Percentiles rank a stretch among this genome's conserved stretches.
phyloP scores from a whole-genome alignment of 164 flowering plant species.

The Berberis vulgaris region DNA sequence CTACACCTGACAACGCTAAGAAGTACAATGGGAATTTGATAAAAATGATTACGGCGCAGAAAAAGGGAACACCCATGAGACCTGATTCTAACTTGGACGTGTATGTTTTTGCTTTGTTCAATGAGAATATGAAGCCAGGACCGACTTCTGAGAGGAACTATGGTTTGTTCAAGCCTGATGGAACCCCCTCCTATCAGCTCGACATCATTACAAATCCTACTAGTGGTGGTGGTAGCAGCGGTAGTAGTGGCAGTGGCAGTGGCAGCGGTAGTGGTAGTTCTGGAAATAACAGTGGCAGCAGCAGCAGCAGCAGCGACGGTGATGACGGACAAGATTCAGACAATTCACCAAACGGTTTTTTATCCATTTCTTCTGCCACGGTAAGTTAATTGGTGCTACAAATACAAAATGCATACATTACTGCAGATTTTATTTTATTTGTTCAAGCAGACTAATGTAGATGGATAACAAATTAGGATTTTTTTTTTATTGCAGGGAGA shows the following conservation, averaged over 20 bases:
- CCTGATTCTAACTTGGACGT: constrained; percentile 34
- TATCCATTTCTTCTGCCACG: constrained; percentile 1
- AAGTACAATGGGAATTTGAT: constrained; percentile 12
- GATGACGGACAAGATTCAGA: background rate
- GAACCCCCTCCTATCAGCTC: constrained; percentile 33
- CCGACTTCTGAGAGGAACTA: constrained; percentile 70
- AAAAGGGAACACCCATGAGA: constrained; percentile 49
- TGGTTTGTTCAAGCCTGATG: constrained; percentile 65
- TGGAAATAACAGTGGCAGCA: background rate
- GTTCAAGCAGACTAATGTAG: too few relatives aligned
- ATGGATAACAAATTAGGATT: too few relatives aligned
- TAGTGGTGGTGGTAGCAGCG: background rate
- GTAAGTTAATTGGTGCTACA: constrained; percentile 19
- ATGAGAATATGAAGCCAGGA: constrained; percentile 64
- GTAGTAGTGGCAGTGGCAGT: background rate
- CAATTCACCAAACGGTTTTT: background rate
- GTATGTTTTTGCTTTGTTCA: constrained; percentile 58
- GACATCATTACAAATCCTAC: constrained; percentile 6
- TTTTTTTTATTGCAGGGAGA: background rate
- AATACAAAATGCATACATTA: background rate
- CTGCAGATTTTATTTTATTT: background rate
- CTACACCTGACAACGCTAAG: constrained; percentile 50
- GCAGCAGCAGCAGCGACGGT: background rate
- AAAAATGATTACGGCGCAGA: constrained; percentile 22
- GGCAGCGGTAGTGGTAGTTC: background rate